A percentile compares a stretch with the other conserved stretches of the same genome.
These are phyloP conservation scores for Stagonosporopsis tanaceti DNA, from an alignment of 2,329 filamentous ascomycete species.

Conservation along the genomic window DNA sequence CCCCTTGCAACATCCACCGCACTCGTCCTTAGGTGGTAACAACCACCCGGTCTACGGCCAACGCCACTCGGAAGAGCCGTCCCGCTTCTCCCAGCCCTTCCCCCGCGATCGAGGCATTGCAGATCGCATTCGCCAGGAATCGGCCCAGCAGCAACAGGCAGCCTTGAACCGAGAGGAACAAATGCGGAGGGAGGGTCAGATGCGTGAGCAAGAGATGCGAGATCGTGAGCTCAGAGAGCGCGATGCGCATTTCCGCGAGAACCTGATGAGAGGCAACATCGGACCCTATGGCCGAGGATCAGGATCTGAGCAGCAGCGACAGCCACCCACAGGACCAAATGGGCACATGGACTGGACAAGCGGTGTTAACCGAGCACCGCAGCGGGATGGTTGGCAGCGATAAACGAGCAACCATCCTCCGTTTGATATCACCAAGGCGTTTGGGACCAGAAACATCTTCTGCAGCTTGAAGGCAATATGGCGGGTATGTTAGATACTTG, in stretches of 20 bases:
- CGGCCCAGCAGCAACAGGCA: conserved; percentile 36
- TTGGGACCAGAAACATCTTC: not conserved
- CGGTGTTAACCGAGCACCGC: conserved; percentile 25
- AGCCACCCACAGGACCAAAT: conserved; percentile 13
- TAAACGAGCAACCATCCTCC: not conserved
- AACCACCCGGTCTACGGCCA: conserved; percentile 39
- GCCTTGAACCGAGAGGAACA: conserved; percentile 36
- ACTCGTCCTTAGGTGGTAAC: conserved; percentile 39
- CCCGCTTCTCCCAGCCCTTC: conserved; percentile 35
- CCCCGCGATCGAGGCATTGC: conserved; percentile 35
- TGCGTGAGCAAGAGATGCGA: conserved; percentile 33
- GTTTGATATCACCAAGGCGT: not conserved
- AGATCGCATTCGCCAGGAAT: conserved; percentile 44
- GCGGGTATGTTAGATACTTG: not conserved
- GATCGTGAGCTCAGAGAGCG: conserved; percentile 32
- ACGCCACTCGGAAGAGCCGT: conserved; percentile 38
- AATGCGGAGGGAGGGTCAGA: conserved; percentile 29
- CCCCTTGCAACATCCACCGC: conserved; percentile 44
- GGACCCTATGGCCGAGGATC: conserved; percentile 26
- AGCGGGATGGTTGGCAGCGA: conserved; percentile 31
- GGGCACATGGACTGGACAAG: conserved; percentile 34
- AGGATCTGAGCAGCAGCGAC: conserved; percentile 25
- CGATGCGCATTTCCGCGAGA: conserved; percentile 32
- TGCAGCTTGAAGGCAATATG: not conserved
- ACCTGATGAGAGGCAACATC: conserved; percentile 28